Base-by-base conservation (phyloP, 805 yeast genomes). In the Metschnikowia sp. region DNA sequence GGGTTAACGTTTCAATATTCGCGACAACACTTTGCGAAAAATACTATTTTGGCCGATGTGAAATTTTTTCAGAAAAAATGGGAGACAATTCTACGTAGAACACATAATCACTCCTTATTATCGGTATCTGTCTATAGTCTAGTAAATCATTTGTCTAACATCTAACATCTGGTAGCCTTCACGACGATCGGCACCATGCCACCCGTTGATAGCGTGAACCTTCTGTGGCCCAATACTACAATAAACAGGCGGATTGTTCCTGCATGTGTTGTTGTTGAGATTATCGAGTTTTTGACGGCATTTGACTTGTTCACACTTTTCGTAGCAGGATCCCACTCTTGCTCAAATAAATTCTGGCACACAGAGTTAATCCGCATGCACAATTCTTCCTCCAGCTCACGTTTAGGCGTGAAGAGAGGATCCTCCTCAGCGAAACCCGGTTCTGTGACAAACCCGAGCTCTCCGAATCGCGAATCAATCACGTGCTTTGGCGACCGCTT, bases 161-260 rank as follows among this genome's bases (percentile, higher is more conserved):
- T 28, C 39, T 38, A 41, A 15, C 15, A 11, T 44, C 59, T 53
- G 8, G 66, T 62, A 8, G 72, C 84, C 57, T 77, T 78, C 19
- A 82, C 74, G 3, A 82, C 78, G 30, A 79, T 68, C 3, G 83
- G 82, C 11, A 83, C 78, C 72, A 81, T 75, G n/a, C 84, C 84
- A 8, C 87, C 86, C 1, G 87, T 82, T 31, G 82, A 76, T 39
- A 83, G 75, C 22, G 81, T 72, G 56, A 81, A 77, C n/a, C 71
- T 67, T 47, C 86, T 70, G 59, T 83, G 87, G 4, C 74, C 69
- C 43, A 77, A 56, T 1, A 75, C 83, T 34, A 81, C 71, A 11
- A 82, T 64, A 5, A 76, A 62, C 28, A 80, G 70, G 45, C 78
- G 65, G 32, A 81, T 81, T 38, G 81, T 81, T 2, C 86, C 86